Evolutionary conservation across 1,284 basidiomycete species (phyloP), one percentile per base, ranked within the genome.

Genomic region (Irpex sp.): DNA sequence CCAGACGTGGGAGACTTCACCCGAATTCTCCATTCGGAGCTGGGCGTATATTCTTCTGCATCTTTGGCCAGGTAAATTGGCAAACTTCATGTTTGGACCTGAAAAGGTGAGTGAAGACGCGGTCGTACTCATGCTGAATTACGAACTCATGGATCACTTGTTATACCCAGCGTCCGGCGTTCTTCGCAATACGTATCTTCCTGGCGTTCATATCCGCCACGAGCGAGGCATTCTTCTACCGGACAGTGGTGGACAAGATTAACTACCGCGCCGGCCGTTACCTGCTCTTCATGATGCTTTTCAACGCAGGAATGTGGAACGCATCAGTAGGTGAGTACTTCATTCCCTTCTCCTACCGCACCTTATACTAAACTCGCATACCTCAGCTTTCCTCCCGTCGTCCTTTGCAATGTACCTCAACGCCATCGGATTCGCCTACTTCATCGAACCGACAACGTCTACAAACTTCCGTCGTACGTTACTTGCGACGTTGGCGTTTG

Each of bases 1-100:
- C 74, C 95, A 99, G 76, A 98, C 97, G 1, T 99, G 97, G 97
- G 97, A 99, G 72, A 88, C 93, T 6, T 93, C 95, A 9, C 95
- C 97, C 5, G 77, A 85, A 61, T 98, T 90, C 71, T 88, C 94
- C 5, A 89, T 99, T 65, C 82, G 97, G 63, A 96, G 93, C 65
- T 99, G 95, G 94, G 86, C 93, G 8, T 99, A 98, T 74, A 83
- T 96, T 61, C 72, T 93, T 39, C 71, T 96, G 14, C 93, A 95
- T 75, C 71, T 85, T 53, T 68, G 87, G 21, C 82, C 87, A n/a
- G 80, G 82, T 7, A 71, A 71, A 39, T 7, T 75, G 1, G 63
- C 71, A 0, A 59, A 57, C 1, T 63, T 64, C 18, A 58, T 66
- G 59, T 65, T 68, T 18, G 75, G 74, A 4, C 66, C 69, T 2